Evolutionary conservation across 108 stramenopile species (phyloP).

Genomic region (Fistulifera pelliculosa): DNA sequence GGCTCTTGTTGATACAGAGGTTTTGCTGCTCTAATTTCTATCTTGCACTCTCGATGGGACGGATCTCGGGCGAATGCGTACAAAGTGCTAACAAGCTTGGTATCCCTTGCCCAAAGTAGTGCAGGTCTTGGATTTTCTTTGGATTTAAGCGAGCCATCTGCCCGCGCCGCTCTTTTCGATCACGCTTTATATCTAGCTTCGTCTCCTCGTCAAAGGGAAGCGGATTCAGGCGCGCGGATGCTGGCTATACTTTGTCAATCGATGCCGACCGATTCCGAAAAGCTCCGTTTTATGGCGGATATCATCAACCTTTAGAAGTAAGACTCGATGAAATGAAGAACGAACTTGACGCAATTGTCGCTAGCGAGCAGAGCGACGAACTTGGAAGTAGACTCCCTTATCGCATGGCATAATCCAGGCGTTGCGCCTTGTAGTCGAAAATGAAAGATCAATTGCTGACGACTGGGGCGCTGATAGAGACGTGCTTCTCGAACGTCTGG

Average conservation of each 20-base stretch:
- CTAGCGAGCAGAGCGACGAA: constrained; percentile 4
- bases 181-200: constrained; percentile 46
- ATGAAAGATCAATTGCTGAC: constrained; percentile 1
- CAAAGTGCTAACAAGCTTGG: constrained; percentile 12
- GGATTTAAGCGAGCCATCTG: neutral
- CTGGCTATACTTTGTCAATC: constrained; percentile 28
- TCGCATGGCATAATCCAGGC: constrained; percentile 52
- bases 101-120: neutral
- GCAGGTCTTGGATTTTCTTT: neutral
- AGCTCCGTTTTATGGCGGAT: constrained; percentile 3
- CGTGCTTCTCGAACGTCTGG: constrained; percentile 7
- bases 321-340: constrained; percentile 20
- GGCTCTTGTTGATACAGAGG: constrained; percentile 20
- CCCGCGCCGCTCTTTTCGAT: neutral
- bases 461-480: neutral
- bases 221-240: constrained; percentile 55
- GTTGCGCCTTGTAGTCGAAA: constrained; percentile 25
- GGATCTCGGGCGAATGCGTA: constrained; percentile 25
- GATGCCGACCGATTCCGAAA: neutral
- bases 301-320: constrained; percentile 8
- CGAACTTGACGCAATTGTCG: constrained; percentile 11
- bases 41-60: constrained; percentile 54
- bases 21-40: constrained; percentile 28
- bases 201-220: constrained; percentile 54
- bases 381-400: constrained; percentile 26